Evolutionary conservation across 208 protist species (phyloP).

Genomic region (Trypanosoma mega): DNA sequence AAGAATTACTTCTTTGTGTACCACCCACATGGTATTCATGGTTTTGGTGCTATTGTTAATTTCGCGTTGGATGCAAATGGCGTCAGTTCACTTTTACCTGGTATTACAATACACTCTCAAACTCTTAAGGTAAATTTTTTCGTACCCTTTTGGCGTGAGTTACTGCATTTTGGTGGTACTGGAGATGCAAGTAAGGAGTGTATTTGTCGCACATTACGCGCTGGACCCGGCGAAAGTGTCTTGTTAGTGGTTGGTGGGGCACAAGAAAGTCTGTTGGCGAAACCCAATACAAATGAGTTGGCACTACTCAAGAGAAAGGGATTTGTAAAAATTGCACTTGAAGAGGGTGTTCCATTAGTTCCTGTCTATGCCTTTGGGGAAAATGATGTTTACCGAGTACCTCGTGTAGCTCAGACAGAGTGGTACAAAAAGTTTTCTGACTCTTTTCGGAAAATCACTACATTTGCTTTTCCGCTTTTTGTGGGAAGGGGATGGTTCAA

Average conservation of each 20-base stretch:
- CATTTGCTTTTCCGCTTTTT: conserved; percentile 72
- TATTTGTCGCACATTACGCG: conserved; percentile 65
- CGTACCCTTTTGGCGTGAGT: conserved; percentile 83
- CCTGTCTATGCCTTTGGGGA: conserved; percentile 88
- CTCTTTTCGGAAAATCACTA: conserved; percentile 39
- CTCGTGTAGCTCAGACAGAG: conserved; percentile 28
- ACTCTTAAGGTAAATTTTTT: conserved; percentile 87
- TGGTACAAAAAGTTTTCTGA: conserved; percentile 31
- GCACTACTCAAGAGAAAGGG: conserved; percentile 72
- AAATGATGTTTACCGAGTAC: conserved; percentile 78
- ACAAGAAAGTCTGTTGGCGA: conserved; percentile 67
- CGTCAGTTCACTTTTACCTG: conserved; percentile 44
- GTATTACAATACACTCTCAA: conserved; percentile 72
- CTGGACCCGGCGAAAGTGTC: conserved; percentile 76
- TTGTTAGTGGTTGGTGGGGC: conserved; percentile 83
- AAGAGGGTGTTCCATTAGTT: conserved; percentile 74
- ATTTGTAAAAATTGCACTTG: conserved; percentile 85
- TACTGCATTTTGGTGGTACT: conserved; percentile 55
- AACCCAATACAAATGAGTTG: conserved; percentile 75
- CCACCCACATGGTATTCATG: conserved; percentile 89
- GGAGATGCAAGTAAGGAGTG: conserved; percentile 81
- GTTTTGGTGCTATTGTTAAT: conserved; percentile 83
- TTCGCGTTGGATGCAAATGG: conserved; percentile 63
- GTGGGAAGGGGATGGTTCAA: conserved; percentile 80
- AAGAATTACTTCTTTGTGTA: conserved; percentile 88